A percentile compares a stretch with the other conserved stretches of the same genome.
phyloP scores from a whole-genome alignment of 2,329 filamentous ascomycete genomes.

The Shiraia bambusicola region DNA sequence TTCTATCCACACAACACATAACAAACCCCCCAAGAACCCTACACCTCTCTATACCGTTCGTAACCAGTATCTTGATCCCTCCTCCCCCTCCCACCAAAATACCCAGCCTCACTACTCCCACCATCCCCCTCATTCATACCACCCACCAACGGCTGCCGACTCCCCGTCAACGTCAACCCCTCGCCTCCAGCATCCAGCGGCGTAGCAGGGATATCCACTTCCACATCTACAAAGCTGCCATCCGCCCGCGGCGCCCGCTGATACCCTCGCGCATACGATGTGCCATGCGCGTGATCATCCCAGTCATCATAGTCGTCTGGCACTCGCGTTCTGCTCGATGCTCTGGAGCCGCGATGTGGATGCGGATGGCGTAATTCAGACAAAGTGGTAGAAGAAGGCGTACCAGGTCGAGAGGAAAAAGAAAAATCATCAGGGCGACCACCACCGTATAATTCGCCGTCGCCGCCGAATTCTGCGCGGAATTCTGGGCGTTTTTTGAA shows the following conservation, averaged over 20 bases:
- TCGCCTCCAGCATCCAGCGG: slow-evolving; percentile 27
- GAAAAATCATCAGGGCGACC: slow-evolving; percentile 61
- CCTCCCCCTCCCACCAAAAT: slow-evolving; percentile 5
- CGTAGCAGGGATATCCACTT: slow-evolving; percentile 23
- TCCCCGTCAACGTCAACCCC: slow-evolving; percentile 16
- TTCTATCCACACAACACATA: no score
- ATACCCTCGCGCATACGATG: slow-evolving; percentile 29
- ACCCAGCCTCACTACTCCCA: slow-evolving; percentile 6
- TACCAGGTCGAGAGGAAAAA: slow-evolving; percentile 46
- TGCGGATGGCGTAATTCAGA: slow-evolving; percentile 19
- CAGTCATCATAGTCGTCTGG: no score
- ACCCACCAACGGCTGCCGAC: slow-evolving; percentile 21
- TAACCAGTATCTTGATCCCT: slow-evolving; percentile 22
- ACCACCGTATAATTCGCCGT: slow-evolving; percentile 60
- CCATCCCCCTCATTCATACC: slow-evolving; percentile 4
- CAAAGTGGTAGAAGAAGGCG: slow-evolving; percentile 32
- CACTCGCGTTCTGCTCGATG: slow-evolving; percentile 25
- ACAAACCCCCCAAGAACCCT: no score
- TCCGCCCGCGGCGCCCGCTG: slow-evolving; percentile 18
- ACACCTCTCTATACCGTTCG: slow-evolving; percentile 12
- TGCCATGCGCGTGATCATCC: slow-evolving; percentile 25
- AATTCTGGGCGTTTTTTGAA: slow-evolving; percentile 91
- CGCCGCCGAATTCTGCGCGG: slow-evolving; percentile 76
- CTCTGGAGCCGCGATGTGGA: slow-evolving; percentile 14
- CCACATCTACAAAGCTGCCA: slow-evolving; percentile 21